Conservation (phyloP, 1,284 basidiomycete species). For the Ustilago xerochloae region DNA sequence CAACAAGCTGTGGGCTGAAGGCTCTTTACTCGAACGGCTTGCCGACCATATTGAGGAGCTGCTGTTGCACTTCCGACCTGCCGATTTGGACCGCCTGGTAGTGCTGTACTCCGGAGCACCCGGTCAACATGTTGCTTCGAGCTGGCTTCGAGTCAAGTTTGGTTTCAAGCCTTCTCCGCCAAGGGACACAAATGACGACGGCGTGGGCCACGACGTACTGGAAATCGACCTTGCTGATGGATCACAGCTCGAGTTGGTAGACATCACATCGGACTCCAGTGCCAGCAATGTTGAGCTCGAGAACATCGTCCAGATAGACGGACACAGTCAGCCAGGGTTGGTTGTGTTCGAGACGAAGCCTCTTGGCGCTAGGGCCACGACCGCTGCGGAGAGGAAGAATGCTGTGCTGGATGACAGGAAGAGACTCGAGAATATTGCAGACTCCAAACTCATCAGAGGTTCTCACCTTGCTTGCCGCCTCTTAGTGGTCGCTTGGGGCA, state of each 20-base stretch:
- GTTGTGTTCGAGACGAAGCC: conserved; percentile 46
- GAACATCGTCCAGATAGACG: conserved; percentile 7
- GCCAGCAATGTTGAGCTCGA: conserved; percentile 2
- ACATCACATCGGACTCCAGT: conserved; percentile 7
- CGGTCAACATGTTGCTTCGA: conserved; percentile 33
- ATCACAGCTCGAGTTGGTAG: conserved; percentile 33
- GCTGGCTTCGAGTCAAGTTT: conserved; percentile 51
- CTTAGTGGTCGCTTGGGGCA: conserved; percentile 30
- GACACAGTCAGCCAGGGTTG: conserved; percentile 28
- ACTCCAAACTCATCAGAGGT: conserved; percentile 2
- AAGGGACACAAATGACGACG: neutral
- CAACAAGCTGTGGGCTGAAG: conserved; percentile 36
- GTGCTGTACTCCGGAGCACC: conserved; percentile 32
- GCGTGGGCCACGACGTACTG: conserved; percentile 17
- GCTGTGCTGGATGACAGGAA: conserved; percentile 13
- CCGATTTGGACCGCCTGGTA: conserved; percentile 23
- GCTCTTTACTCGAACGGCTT: conserved; percentile 29
- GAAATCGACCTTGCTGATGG: conserved; percentile 37
- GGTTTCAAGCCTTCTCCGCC: conserved; percentile 20
- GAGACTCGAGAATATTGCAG: conserved; percentile 24
- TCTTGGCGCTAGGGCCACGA: conserved; percentile 3
- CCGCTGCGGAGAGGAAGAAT: conserved; percentile 6
- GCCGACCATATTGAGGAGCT: conserved; percentile 42
- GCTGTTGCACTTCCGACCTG: conserved; percentile 28
- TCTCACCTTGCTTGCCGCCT: conserved; percentile 31